These are phyloP conservation scores for Breynia disticha DNA, from an alignment of 441 rosid species.

Conservation along the genomic window DNA sequence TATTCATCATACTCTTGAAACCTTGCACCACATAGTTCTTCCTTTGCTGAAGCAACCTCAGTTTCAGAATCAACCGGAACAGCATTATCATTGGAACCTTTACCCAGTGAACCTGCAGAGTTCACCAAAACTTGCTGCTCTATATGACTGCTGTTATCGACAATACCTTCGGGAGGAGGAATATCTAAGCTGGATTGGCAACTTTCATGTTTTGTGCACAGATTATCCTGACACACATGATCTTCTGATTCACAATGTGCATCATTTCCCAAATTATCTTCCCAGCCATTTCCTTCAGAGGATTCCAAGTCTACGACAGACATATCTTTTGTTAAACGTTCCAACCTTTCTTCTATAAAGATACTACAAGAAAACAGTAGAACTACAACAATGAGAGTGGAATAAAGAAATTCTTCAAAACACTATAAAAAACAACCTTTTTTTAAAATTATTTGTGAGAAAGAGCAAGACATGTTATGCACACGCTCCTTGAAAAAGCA, in stretches of 20 bases:
- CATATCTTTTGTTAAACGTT: constrained; percentile 59
- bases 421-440: no score
- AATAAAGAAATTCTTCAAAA: no score
- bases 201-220: constrained; percentile 20
- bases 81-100: constrained; percentile 19
- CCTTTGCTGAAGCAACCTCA: constrained; percentile 21
- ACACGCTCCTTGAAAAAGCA: no score
- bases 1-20: constrained; percentile 24
- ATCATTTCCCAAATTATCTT: constrained; percentile 22
- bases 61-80: constrained; percentile 26
- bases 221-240: constrained; percentile 24
- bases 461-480: no score
- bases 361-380: constrained; percentile 42
- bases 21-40: constrained; percentile 25
- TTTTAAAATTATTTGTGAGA: no score
- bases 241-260: constrained; percentile 20
- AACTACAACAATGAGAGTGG: constrained; percentile 6
- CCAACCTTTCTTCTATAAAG: constrained; percentile 85
- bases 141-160: constrained; percentile 24
- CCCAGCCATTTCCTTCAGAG: constrained; percentile 23
- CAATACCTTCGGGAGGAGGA: constrained; percentile 26
- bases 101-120: constrained; percentile 23
- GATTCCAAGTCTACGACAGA: constrained; percentile 42
- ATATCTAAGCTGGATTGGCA: constrained; percentile 25
- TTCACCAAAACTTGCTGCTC: constrained; percentile 29